These are phyloP conservation scores for Leersia perrieri DNA, from an alignment of 176 grass and related monocot genomes.

Conservation along the genomic window DNA sequence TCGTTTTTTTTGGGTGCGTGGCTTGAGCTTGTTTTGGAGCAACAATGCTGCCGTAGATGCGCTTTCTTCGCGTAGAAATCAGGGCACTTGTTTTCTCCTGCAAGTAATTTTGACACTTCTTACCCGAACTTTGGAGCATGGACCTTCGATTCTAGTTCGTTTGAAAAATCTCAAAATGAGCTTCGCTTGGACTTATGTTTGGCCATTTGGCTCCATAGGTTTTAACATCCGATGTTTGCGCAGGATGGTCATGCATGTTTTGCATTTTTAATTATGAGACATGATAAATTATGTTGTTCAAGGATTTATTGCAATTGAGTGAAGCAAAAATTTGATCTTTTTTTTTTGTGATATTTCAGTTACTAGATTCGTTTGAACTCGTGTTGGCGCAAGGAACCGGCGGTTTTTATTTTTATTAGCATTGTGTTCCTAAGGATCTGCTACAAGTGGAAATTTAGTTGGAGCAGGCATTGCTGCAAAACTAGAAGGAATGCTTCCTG, in stretches of 20 bases:
- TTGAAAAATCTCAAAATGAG: neutral
- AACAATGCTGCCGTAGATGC: slow-evolving; percentile 27
- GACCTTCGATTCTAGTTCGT: neutral
- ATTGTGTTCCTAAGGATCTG: neutral
- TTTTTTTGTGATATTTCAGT: neutral
- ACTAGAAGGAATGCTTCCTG: neutral
- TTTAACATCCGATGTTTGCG: neutral
- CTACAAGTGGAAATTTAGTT: neutral
- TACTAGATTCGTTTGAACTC: neutral
- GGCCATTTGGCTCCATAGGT: neutral
- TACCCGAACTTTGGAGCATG: neutral
- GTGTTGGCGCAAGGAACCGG: neutral
- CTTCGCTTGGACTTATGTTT: neutral
- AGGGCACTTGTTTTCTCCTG: neutral
- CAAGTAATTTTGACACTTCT: neutral
- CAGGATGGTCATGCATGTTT: neutral
- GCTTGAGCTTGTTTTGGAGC: neutral
- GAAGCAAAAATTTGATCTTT: neutral
- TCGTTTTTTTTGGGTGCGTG: neutral
- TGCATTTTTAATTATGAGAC: neutral
- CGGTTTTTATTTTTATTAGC: neutral
- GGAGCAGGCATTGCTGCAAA: neutral
- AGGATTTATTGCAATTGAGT: neutral
- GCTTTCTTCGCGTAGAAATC: neutral
- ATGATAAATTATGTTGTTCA: neutral